These are phyloP conservation scores for Populus tomentosa DNA, from an alignment of 441 rosid species.

Conservation along the genomic window DNA sequence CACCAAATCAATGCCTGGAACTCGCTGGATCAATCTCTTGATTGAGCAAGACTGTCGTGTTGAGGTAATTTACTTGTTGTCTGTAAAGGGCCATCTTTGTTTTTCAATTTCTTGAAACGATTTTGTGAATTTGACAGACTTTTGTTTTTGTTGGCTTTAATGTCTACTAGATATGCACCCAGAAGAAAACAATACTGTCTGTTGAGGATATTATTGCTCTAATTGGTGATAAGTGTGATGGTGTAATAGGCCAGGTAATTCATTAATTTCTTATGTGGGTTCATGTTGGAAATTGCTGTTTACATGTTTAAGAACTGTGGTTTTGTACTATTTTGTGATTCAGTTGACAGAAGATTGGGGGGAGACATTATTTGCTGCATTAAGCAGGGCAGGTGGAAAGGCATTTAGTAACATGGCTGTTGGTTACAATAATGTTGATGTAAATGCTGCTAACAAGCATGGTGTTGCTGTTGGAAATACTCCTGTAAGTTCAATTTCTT, in stretches of 20 bases:
- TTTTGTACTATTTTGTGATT: conserved; percentile 12
- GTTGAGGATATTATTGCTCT: conserved; percentile 83
- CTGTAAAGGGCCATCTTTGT: neutral
- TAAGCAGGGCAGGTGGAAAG: conserved; percentile 88
- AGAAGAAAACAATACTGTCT: conserved; percentile 89
- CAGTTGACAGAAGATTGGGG: conserved; percentile 99
- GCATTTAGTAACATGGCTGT: conserved; percentile 99
- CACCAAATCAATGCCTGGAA: conserved; percentile 95
- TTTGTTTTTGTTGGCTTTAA: neutral
- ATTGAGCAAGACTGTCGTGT: conserved; percentile 82
- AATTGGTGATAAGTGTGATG: conserved; percentile 86
- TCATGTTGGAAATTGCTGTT: neutral
- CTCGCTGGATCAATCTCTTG: conserved; percentile 96
- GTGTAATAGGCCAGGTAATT: conserved; percentile 93
- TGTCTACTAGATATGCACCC: conserved; percentile 62
- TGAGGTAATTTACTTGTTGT: conserved; percentile 24
- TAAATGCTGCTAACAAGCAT: conserved; percentile 86
- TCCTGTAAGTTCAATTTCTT: conserved; percentile 52
- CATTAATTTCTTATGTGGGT: neutral
- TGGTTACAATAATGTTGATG: conserved; percentile 95
- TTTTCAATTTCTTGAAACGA: conserved; percentile 3
- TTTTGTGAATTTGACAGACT: neutral
- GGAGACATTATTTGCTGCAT: conserved; percentile 79
- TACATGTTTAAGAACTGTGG: neutral
- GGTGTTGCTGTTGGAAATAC: conserved; percentile 95